Percentiles rank a stretch among this genome's conserved stretches.
Conservation (phyloP, 495 filamentous ascomycete genomes). For the Xylaria venustula region DNA sequence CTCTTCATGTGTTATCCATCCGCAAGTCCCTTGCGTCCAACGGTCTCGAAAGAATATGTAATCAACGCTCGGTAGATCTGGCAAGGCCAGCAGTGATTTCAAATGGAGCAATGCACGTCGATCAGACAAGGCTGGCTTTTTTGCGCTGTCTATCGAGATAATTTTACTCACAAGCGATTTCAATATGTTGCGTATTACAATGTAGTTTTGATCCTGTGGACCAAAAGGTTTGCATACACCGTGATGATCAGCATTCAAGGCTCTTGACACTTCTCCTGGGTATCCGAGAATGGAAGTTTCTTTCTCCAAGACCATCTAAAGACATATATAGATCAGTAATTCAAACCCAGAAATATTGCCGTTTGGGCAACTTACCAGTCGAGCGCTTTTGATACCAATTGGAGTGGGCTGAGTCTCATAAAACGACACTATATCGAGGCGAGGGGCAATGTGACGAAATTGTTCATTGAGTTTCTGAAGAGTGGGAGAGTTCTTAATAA, state of each 20-base stretch:
- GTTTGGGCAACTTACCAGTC: too few species aligned
- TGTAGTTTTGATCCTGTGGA: constrained; percentile 42
- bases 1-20: constrained; percentile 29
- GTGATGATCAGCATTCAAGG: constrained; percentile 49
- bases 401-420: constrained; percentile 45
- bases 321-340: too few species aligned
- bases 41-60: constrained; percentile 36
- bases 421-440: constrained; percentile 44
- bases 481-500: constrained; percentile 31
- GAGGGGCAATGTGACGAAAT: constrained; percentile 43
- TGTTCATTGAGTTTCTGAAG: constrained; percentile 48
- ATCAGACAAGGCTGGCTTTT: too few species aligned
- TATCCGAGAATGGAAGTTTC: constrained; percentile 49
- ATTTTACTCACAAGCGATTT: constrained; percentile 18
- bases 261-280: constrained; percentile 36
- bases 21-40: constrained; percentile 38
- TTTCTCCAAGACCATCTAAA: constrained; percentile 40
- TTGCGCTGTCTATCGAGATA: too few species aligned
- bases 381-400: constrained; percentile 12
- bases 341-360: too few species aligned
- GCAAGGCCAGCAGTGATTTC: constrained; percentile 14
- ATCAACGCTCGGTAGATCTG: constrained; percentile 29
- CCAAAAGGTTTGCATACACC: constrained; percentile 46
- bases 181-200: constrained; percentile 36
- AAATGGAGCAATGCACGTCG: too few species aligned